Conservation (phyloP, 768 basidiomycete species). For the Arthromyces matolae region DNA sequence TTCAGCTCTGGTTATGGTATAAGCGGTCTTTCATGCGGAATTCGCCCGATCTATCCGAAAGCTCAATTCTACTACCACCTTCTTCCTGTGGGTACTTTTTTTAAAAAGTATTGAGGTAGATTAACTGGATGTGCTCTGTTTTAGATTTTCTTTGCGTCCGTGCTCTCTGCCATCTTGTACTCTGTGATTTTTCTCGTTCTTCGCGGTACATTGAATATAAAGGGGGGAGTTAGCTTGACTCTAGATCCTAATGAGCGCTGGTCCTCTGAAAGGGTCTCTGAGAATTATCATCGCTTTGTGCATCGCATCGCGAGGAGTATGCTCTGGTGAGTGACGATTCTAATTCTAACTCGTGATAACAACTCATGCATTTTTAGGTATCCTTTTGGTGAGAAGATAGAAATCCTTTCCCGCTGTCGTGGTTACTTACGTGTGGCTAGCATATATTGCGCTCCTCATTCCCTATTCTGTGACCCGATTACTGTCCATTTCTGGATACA, state of each 20-base stretch:
- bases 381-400: constrained; percentile 45
- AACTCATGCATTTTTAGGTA: constrained; percentile 39
- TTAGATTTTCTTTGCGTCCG: constrained; percentile 56
- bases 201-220: constrained; percentile 50
- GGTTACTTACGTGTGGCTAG: constrained; percentile 29
- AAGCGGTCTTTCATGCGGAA: constrained; percentile 48
- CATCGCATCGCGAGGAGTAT: constrained; percentile 60
- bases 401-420: neutral
- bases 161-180: constrained; percentile 56
- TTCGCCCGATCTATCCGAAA: constrained; percentile 38
- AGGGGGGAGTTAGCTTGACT: constrained; percentile 47
- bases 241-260: constrained; percentile 45
- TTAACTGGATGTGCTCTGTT: neutral
- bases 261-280: constrained; percentile 29
- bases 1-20: constrained; percentile 48
- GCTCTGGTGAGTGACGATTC: constrained; percentile 54
- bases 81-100: constrained; percentile 47
- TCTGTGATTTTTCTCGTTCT: constrained; percentile 52
- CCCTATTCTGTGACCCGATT: constrained; percentile 54
- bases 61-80: constrained; percentile 52
- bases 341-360: neutral
- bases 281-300: constrained; percentile 60
- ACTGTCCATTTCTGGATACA: constrained; percentile 43
- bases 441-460: constrained; percentile 54
- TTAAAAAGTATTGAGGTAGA: neutral